A percentile compares a stretch with the other conserved stretches of the same genome.
Evolutionary conservation across 139 green algal genomes (phyloP).

Genomic region (Chlorella sp.): DNA sequence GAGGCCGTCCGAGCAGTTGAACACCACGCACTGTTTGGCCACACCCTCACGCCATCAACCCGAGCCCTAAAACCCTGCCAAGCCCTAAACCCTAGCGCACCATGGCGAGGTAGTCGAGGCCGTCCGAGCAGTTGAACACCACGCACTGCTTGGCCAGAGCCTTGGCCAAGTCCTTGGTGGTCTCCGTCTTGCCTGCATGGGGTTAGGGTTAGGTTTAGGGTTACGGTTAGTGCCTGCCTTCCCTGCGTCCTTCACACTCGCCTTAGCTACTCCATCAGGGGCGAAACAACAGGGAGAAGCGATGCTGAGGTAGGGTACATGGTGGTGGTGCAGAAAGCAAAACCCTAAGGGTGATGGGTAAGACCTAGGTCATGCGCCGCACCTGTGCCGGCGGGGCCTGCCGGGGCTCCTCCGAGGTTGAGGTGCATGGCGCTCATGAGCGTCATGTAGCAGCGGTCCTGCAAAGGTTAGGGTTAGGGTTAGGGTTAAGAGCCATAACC

Average conservation of each 20-base stretch:
- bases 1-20: constrained; percentile 64
- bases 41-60: constrained; percentile 57
- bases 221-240: too few species aligned
- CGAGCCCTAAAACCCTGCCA: too few species aligned
- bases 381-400: constrained; percentile 31
- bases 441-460: constrained; percentile 62
- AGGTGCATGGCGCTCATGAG: constrained; percentile 62
- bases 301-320: too few species aligned
- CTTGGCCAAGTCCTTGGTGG: constrained; percentile 81
- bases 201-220: background rate
- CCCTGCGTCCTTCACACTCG: too few species aligned
- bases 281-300: too few species aligned
- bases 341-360: too few species aligned
- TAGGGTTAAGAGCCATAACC: too few species aligned
- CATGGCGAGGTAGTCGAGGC: constrained; percentile 70
- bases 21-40: constrained; percentile 61
- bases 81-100: constrained; percentile 18
- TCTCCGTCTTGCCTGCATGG: constrained; percentile 70
- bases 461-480: too few species aligned
- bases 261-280: too few species aligned
- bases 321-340: too few species aligned
- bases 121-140: constrained; percentile 82
- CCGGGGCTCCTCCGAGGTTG: constrained; percentile 53
- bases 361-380: background rate
- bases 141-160: constrained; percentile 71